These are phyloP conservation scores for Ramichloridium luteum DNA, from an alignment of 2,329 filamentous ascomycete genomes.

Conservation along the genomic window DNA sequence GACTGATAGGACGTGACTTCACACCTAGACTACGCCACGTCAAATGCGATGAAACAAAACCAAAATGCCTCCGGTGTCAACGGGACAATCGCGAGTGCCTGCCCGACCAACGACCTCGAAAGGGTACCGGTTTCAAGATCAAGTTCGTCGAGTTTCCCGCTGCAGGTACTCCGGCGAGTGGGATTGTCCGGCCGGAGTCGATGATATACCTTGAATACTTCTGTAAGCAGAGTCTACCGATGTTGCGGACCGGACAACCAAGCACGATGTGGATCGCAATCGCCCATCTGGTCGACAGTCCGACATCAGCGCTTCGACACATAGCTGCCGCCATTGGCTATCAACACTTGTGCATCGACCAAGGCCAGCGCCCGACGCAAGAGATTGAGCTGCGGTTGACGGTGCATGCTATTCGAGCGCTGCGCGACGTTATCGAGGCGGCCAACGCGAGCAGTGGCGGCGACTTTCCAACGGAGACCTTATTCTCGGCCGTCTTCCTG, in stretches of 20 bases:
- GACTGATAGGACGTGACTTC: too few species aligned
- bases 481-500: not conserved
- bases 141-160: not conserved
- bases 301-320: not conserved
- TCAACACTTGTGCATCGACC: not conserved
- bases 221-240: not conserved
- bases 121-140: not conserved
- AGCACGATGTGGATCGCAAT: not conserved
- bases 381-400: not conserved
- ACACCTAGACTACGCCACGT: not conserved
- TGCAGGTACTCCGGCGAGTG: not conserved
- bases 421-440: not conserved
- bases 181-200: not conserved
- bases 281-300: not conserved
- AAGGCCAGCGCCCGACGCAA: not conserved
- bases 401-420: not conserved
- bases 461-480: not conserved
- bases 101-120: not conserved
- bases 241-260: not conserved
- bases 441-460: not conserved
- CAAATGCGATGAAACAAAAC: conserved; percentile 1
- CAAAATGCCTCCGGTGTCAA: not conserved
- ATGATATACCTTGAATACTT: not conserved
- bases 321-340: not conserved
- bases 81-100: not conserved